Conservation (phyloP, 2,329 filamentous ascomycete genomes). For the Neopestalotiopsis clavispora region DNA sequence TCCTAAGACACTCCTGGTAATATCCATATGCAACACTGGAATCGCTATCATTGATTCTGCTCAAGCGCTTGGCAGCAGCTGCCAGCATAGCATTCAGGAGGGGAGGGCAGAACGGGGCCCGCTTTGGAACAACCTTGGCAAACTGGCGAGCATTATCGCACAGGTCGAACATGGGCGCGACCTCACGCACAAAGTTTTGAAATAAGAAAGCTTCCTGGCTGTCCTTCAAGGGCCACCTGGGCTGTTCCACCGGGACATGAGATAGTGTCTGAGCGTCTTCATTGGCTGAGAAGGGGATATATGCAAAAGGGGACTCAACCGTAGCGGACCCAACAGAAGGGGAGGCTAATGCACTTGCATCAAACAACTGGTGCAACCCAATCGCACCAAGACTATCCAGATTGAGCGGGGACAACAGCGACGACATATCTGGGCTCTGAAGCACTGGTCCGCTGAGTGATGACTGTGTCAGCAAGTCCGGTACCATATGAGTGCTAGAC, state of each 20-base stretch:
- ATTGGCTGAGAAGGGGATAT: constrained; percentile 1
- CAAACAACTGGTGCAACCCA: background rate
- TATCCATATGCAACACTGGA: background rate
- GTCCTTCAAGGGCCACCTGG: constrained; percentile 1
- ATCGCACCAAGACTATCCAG: background rate
- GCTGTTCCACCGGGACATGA: background rate
- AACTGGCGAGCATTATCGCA: constrained; percentile 12
- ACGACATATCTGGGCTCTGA: background rate
- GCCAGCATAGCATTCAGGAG: constrained; percentile 14
- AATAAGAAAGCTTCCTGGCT: constrained; percentile 7
- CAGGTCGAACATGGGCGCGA: constrained; percentile 8
- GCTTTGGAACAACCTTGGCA: constrained; percentile 1
- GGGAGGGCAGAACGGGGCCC: constrained; percentile 1
- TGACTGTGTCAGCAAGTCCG: background rate
- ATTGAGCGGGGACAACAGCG: background rate
- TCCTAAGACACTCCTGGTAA: constrained; percentile 9
- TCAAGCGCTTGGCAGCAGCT: background rate
- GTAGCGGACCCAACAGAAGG: background rate
- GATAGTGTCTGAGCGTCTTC: constrained; percentile 7
- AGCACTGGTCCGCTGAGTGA: background rate
- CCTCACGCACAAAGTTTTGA: background rate
- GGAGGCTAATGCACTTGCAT: background rate
- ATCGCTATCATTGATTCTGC: background rate
- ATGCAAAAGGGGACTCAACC: background rate
- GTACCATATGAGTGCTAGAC: background rate